These are phyloP conservation scores for Vararia minispora DNA, from an alignment of 768 basidiomycete species.

Conservation along the genomic window DNA sequence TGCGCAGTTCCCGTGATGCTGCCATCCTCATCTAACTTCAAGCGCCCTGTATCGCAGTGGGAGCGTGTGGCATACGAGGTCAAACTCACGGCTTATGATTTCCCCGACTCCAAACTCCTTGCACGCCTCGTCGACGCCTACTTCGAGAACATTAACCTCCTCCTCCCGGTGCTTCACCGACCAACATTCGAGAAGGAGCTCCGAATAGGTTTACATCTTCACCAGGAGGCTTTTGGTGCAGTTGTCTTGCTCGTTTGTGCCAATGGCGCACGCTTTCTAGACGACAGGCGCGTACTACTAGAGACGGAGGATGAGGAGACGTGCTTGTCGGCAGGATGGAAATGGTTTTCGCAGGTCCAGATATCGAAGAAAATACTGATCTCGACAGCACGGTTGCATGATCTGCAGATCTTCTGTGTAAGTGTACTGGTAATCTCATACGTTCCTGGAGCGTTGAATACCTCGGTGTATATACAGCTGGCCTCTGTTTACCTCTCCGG, in stretches of 20 bases:
- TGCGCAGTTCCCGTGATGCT: slow-evolving; percentile 17
- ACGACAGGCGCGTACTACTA: slow-evolving; percentile 30
- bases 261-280: slow-evolving; percentile 29
- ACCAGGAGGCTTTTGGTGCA: slow-evolving; percentile 33
- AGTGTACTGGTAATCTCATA: slow-evolving; percentile 10
- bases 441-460: background rate
- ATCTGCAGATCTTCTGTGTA: slow-evolving; percentile 27
- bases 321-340: slow-evolving; percentile 32
- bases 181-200: slow-evolving; percentile 30
- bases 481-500: slow-evolving; percentile 26
- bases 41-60: slow-evolving; percentile 4
- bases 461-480: slow-evolving; percentile 18
- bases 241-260: slow-evolving; percentile 48
- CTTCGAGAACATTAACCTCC: slow-evolving; percentile 26
- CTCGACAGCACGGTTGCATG: slow-evolving; percentile 24
- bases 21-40: background rate
- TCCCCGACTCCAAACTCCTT: too few relatives aligned
- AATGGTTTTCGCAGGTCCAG: slow-evolving; percentile 31
- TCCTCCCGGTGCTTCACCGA: slow-evolving; percentile 31
- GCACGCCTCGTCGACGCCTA: slow-evolving; percentile 34
- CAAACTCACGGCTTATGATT: too few relatives aligned
- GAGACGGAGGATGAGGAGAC: slow-evolving; percentile 13
- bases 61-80: slow-evolving; percentile 2
- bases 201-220: slow-evolving; percentile 24
- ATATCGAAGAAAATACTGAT: slow-evolving; percentile 22